Percentiles rank a stretch among this genome's conserved stretches.
phyloP scores from a whole-genome alignment of 805 yeast species.

The Metschnikowia anglica region DNA sequence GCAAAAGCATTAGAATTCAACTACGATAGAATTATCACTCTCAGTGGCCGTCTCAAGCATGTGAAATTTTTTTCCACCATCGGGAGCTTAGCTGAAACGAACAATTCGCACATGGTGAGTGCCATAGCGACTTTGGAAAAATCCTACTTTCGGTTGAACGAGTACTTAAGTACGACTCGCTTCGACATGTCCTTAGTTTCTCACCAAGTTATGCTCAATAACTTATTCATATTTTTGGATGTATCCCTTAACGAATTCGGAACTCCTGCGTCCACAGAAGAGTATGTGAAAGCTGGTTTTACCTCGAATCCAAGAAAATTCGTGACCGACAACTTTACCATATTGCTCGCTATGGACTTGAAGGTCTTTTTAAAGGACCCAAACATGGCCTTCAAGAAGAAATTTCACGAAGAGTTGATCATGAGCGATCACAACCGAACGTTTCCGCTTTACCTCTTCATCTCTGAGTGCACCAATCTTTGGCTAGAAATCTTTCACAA shows the following conservation, averaged over 20 bases:
- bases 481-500: constrained; percentile 37
- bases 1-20: constrained; percentile 42
- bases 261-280: constrained; percentile 42
- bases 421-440: constrained; percentile 52
- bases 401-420: constrained; percentile 61
- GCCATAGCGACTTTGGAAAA: constrained; percentile 32
- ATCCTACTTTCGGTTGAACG: constrained; percentile 38
- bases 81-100: constrained; percentile 40
- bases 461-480: constrained; percentile 33
- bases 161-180: constrained; percentile 32
- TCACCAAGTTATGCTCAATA: constrained; percentile 42
- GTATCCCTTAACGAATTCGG: constrained; percentile 44
- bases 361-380: constrained; percentile 54
- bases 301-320: constrained; percentile 44
- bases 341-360: constrained; percentile 54
- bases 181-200: constrained; percentile 40
- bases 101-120: constrained; percentile 33
- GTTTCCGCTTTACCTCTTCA: constrained; percentile 50
- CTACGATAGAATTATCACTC: constrained; percentile 43
- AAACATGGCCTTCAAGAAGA: constrained; percentile 59
- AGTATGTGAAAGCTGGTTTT: constrained; percentile 47
- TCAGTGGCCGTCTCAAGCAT: constrained; percentile 47
- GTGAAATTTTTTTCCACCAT: constrained; percentile 47
- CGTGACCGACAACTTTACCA: constrained; percentile 45
- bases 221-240: constrained; percentile 40